These are phyloP conservation scores for Fusarium brachygibbosum DNA, from an alignment of 2,329 filamentous ascomycete genomes.

Conservation along the genomic window DNA sequence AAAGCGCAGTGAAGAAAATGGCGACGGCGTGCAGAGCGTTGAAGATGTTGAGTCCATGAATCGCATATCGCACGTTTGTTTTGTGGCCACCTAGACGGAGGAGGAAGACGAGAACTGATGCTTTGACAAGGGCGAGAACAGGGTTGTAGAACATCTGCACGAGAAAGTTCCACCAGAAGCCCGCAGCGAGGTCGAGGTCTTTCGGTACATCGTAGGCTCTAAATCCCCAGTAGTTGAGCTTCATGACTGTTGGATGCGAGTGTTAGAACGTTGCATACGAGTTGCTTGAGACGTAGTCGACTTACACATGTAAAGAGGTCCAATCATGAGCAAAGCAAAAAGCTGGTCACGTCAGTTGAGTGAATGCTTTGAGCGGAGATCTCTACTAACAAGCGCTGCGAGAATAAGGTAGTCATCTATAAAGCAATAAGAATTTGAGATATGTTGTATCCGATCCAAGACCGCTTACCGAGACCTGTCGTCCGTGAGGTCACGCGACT, in stretches of 20 bases:
- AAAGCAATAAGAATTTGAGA: not conserved
- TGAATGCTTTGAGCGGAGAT: accelerated
- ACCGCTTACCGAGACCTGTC: constrained; percentile 43
- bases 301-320: constrained; percentile 39
- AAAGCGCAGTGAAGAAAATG: constrained; percentile 55
- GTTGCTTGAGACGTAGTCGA: accelerated
- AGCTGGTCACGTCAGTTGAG: constrained; percentile 15
- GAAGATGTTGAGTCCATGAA: constrained; percentile 46
- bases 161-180: constrained; percentile 55
- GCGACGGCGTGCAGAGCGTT: constrained; percentile 50
- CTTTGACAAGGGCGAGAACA: constrained; percentile 60
- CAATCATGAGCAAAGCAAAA: constrained; percentile 37
- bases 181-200: constrained; percentile 37
- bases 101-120: constrained; percentile 60
- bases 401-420: constrained; percentile 36
- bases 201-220: constrained; percentile 40
- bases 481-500: constrained; percentile 49
- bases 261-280: accelerated
- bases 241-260: constrained; percentile 39
- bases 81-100: constrained; percentile 59
- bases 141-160: constrained; percentile 61
- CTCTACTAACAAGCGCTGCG: constrained; percentile 19
- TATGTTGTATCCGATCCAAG: not conserved
- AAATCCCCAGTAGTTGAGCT: constrained; percentile 54
- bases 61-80: constrained; percentile 34